These are phyloP conservation scores for Russula sp. DNA, from an alignment of 768 basidiomycete genomes.

Conservation along the genomic window DNA sequence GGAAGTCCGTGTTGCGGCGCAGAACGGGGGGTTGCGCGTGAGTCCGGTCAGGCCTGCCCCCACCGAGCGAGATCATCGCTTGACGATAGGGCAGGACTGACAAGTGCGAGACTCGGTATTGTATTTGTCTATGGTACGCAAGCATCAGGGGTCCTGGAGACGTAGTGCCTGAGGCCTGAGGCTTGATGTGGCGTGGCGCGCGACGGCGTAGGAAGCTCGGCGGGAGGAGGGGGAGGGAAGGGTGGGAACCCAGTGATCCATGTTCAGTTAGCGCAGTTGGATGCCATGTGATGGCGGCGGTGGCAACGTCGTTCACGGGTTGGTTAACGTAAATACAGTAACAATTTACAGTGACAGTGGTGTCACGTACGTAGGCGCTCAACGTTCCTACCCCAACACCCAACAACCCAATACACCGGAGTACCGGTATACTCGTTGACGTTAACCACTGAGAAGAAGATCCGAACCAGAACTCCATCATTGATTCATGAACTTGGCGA, in stretches of 20 bases:
- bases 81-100: conserved; percentile 1
- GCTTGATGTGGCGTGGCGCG: neutral
- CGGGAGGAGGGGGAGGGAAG: neutral
- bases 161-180: too few species aligned
- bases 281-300: too few species aligned
- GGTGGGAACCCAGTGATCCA: neutral
- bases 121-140: too few species aligned
- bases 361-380: neutral
- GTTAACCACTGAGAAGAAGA: too few species aligned
- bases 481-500: neutral
- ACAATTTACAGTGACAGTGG: neutral
- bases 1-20: conserved; percentile 19
- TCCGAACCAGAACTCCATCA: too few species aligned
- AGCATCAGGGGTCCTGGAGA: neutral
- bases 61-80: conserved; percentile 11
- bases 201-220: too few species aligned
- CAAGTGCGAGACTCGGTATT: conserved; percentile 13
- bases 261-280: neutral
- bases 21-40: neutral
- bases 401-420: neutral
- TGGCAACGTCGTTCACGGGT: neutral
- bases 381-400: neutral
- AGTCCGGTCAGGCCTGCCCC: too few species aligned
- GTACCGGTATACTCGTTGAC: neutral
- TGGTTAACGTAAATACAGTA: neutral